Evolutionary conservation across 306 rosid genomes (phyloP).

Genomic region (Prunus campanulata): DNA sequence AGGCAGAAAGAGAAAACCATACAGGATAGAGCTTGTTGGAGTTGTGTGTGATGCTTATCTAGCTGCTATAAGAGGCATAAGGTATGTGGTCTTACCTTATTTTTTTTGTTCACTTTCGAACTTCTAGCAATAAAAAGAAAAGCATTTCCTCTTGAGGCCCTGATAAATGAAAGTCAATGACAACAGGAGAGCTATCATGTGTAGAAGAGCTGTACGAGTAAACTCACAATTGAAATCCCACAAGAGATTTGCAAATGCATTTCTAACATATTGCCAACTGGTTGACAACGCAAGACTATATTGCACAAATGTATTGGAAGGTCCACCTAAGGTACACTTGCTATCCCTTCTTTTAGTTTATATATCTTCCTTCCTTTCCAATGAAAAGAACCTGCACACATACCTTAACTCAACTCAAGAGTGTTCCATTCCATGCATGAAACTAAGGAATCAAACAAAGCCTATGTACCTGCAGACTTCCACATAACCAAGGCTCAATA

Average conservation of each 20-base stretch:
- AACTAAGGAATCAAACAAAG: not conserved
- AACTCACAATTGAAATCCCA: slow-evolving; percentile 82
- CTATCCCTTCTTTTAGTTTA: slow-evolving; percentile 4
- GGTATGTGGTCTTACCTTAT: slow-evolving; percentile 36
- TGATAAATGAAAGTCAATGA: slow-evolving; percentile 13
- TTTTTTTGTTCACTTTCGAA: not conserved
- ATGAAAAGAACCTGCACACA: not conserved
- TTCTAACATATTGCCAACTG: slow-evolving; percentile 64
- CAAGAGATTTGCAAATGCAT: slow-evolving; percentile 86
- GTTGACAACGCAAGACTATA: slow-evolving; percentile 83
- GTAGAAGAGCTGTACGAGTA: slow-evolving; percentile 90
- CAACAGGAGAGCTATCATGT: slow-evolving; percentile 85
- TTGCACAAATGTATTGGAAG: slow-evolving; percentile 86
- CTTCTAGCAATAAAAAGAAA: not conserved
- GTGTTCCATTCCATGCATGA: too few species aligned
- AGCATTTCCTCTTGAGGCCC: not conserved
- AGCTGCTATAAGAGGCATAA: slow-evolving; percentile 85
- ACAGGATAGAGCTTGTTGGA: slow-evolving; percentile 94
- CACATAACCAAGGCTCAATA: not conserved
- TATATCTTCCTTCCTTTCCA: not conserved
- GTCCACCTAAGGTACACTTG: slow-evolving; percentile 73
- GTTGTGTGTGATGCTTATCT: slow-evolving; percentile 95
- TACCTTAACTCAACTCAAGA: not conserved
- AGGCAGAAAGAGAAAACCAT: slow-evolving; percentile 84
- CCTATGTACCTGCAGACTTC: not conserved